Evolutionary conservation across 192 early-diverging fungal species (phyloP).

Genomic region (Cetraspora pellucida): DNA sequence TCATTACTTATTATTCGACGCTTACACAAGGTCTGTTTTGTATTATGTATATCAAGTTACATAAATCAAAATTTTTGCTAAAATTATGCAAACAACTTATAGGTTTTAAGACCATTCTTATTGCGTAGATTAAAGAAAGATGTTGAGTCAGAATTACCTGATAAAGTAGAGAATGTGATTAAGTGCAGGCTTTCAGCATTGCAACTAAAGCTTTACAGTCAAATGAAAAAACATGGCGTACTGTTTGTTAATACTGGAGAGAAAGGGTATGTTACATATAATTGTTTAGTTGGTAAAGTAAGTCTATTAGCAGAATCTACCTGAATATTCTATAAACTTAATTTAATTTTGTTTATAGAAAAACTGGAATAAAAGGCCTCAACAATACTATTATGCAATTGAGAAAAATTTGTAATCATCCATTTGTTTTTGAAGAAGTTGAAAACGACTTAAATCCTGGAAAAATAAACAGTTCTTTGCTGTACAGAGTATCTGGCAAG

Average conservation of each 20-base stretch:
- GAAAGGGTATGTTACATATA: conserved; percentile 56
- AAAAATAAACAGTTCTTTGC: conserved; percentile 66
- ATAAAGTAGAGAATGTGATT: conserved; percentile 94
- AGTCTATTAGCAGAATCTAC: neutral
- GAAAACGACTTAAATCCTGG: conserved; percentile 80
- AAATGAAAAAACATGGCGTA: conserved; percentile 80
- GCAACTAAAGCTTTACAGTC: conserved; percentile 81
- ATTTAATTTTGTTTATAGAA: conserved; percentile 36
- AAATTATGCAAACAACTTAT: neutral
- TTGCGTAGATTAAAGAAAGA: conserved; percentile 96
- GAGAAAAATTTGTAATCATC: conserved; percentile 98
- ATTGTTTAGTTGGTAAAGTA: conserved; percentile 3
- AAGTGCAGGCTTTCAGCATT: conserved; percentile 89
- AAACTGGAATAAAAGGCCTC: conserved; percentile 72
- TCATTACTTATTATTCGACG: conserved; percentile 92
- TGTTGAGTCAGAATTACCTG: conserved; percentile 96
- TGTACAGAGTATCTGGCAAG: conserved; percentile 90
- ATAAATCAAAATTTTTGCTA: neutral
- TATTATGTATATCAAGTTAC: neutral
- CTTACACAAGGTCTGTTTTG: conserved; percentile 77
- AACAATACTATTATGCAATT: conserved; percentile 99
- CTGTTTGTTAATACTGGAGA: conserved; percentile 67
- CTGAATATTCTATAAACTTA: neutral
- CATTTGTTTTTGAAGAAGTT: conserved; percentile 94
- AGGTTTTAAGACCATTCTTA: conserved; percentile 92